Base-by-base conservation (phyloP, 106 monocot genomes). In the Dioscorea alata region DNA sequence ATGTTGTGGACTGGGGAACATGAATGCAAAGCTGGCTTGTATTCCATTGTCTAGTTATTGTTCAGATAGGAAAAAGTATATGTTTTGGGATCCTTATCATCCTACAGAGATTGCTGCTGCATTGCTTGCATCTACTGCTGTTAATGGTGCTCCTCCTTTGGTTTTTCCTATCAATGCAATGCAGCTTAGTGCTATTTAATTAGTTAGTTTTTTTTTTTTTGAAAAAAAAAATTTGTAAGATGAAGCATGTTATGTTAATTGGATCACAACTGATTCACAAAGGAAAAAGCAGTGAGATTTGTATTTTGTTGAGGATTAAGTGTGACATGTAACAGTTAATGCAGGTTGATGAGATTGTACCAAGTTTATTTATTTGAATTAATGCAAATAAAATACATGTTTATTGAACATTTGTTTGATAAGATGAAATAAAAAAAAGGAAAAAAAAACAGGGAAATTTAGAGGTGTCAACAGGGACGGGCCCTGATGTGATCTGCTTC, bases 31-130 rank as follows among this genome's bases (percentile, higher is more conserved):
- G 74, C 24, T 85, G 17, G 73, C 71, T 24, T 89, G 85, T 51
- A n/a, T 71, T 2, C 88, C 88, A 12, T 13, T 89, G 13, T 70
- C 82, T 18, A 21, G 49, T 16, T 80, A 74, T 23, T 89, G 89
- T 48, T 23, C 73, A 13, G 76, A 80, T 23, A 63, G 80, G 50
- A 75, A 21, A 0, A 63, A 61, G 23, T 63, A 82, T 25, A 20
- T 89, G 0, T 89, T 89, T 24, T 89, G 85, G 89, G 89, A 89
- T 60, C 69, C 75, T 6, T 89, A 77, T 59, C 89, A 89, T 61
- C 85, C 89, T 0, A 85, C 82, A 0, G 82, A 89, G 63, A 17
- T 68, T 16, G 67, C 77, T 8, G 71, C 77, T 4, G 20, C 50
- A 17, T 66, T 73, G 59, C 74, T 85, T 17, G 53, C 32, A 0